Evolutionary conservation across 2,329 filamentous ascomycete species (phyloP).

Genomic region (Hymenoscyphus scutula): DNA sequence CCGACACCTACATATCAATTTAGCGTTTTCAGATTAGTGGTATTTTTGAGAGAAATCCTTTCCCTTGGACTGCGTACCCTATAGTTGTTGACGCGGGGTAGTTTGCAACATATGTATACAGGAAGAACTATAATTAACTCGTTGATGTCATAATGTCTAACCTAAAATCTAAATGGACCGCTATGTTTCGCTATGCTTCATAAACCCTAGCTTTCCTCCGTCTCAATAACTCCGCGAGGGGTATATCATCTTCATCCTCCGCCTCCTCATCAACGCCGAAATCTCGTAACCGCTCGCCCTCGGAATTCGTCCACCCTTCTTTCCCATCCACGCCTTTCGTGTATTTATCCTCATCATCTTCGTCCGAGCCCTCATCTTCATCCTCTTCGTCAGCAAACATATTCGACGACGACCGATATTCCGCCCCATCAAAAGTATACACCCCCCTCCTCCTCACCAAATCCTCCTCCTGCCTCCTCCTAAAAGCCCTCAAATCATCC

Average conservation of each 20-base stretch:
- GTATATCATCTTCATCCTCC: conserved; percentile 65
- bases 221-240: conserved; percentile 64
- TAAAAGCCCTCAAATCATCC: conserved; percentile 47
- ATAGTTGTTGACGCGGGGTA: too few species aligned
- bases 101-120: too few species aligned
- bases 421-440: background rate
- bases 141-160: too few species aligned
- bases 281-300: conserved; percentile 71
- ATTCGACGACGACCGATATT: background rate
- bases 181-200: conserved; percentile 9
- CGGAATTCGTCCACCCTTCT: conserved; percentile 68
- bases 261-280: conserved; percentile 78
- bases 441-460: conserved; percentile 1
- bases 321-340: conserved; percentile 39
- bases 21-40: too few species aligned
- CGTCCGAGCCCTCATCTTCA: conserved; percentile 25
- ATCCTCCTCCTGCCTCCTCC: conserved; percentile 49
- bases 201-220: conserved; percentile 43
- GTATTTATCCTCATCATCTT: conserved; percentile 31
- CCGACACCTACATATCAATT: too few species aligned
- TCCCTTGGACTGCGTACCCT: too few species aligned
- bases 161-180: too few species aligned
- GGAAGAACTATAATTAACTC: too few species aligned
- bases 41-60: too few species aligned
- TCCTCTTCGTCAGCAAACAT: conserved; percentile 30